Evolutionary conservation across 208 protist genomes (phyloP), one percentile per base, ranked within the genome.

Genomic region (Angomonas deanei): DNA sequence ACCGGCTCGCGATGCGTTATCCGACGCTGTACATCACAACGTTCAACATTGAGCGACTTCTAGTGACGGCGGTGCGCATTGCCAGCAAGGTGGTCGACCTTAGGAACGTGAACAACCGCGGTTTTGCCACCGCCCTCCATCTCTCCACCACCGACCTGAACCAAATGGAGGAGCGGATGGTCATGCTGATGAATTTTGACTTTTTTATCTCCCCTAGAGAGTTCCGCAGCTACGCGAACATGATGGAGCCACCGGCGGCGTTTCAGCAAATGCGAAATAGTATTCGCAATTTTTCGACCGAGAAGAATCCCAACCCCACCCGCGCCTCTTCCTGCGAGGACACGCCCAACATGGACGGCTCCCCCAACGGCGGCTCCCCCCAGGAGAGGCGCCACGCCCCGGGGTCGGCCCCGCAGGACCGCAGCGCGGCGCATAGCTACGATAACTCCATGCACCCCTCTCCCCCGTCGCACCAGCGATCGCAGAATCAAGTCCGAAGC

Each of bases 51-150:
- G 72, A 82, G 34, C 86, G 74, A 28, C 76, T 96, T 31, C 87
- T 94, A 38, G 60, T 91, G n/a, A 75, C 77, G 28, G 68, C 83
- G 33, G 80, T 88, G 26, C 86, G 90, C 11, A 71, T 96, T 2
- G 79, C 84, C 2, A 91, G 80, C 47, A 96, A 96, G 60, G 76
- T 90, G n/a, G 34, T 93, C 8, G 90, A 96, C 58, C 72, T 93
- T 23, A 81, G 90, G 27, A 91, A 79, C 66, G 68, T 96, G 26
- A 93, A 86, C 78, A 96, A 93, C 73, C 82, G 82, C 31, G 87
- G 92, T 70, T 96, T 93, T 57, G 86, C 86, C 10, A 69, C 61
- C 53, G 80, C 86, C 30, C 88, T 85, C 66, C 80, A 74, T 1
- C 28, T 96, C 6, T 58, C 74, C n/a, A 80, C 74, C 17, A 50